phyloP scores from a whole-genome alignment of 805 yeast genomes.

The Ogataea kodamae region DNA sequence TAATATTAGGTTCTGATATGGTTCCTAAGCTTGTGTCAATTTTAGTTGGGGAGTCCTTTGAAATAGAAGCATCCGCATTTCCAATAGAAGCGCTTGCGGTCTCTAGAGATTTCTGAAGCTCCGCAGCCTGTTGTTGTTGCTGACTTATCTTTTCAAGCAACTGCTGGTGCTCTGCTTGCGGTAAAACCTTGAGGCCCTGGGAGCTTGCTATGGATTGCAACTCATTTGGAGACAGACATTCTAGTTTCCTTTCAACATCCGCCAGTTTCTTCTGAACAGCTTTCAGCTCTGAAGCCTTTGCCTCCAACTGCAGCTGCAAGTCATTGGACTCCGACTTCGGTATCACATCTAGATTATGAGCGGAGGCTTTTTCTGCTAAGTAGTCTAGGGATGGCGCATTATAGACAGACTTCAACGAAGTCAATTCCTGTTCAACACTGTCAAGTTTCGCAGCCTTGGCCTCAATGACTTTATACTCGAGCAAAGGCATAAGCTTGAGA shows the following conservation, averaged over 20 bases:
- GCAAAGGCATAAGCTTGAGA: slow-evolving; percentile 14
- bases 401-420: slow-evolving; percentile 10
- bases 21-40: slow-evolving; percentile 10
- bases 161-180: slow-evolving; percentile 9
- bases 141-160: slow-evolving; percentile 1
- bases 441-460: slow-evolving; percentile 10
- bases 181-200: slow-evolving; percentile 11
- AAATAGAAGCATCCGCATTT: slow-evolving; percentile 27
- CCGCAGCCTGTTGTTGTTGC: slow-evolving; percentile 2
- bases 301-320: slow-evolving; percentile 1
- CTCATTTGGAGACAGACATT: slow-evolving; percentile 22
- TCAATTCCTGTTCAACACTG: slow-evolving; percentile 11
- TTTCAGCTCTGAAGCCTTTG: not conserved
- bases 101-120: slow-evolving; percentile 4
- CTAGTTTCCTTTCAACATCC: slow-evolving; percentile 1
- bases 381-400: slow-evolving; percentile 33
- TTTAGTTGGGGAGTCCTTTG: slow-evolving; percentile 23
- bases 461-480: slow-evolving; percentile 7
- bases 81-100: slow-evolving; percentile 14
- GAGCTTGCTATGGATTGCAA: slow-evolving; percentile 28
- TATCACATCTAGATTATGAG: slow-evolving; percentile 25
- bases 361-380: slow-evolving; percentile 27
- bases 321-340: slow-evolving; percentile 3
- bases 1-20: slow-evolving; percentile 1
- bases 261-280: not conserved